These are phyloP conservation scores for Danielia reshetovae DNA, from an alignment of 805 yeast genomes.

Conservation along the genomic window DNA sequence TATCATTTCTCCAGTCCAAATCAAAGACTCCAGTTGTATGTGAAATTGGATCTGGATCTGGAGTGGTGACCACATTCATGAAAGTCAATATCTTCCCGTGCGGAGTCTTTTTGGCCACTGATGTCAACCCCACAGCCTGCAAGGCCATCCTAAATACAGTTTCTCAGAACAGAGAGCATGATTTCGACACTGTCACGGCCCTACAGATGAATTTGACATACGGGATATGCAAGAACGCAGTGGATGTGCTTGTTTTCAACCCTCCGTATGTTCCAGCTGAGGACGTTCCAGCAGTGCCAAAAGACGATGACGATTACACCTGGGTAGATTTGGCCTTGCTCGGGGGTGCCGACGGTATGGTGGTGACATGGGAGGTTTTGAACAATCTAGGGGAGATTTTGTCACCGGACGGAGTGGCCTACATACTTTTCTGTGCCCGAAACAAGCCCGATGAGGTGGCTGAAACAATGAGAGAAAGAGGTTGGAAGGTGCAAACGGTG, in stretches of 20 bases:
- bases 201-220: conserved; percentile 57
- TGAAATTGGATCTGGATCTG: conserved; percentile 92
- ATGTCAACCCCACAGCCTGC: conserved; percentile 78
- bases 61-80: conserved; percentile 78
- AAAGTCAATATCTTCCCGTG: conserved; percentile 51
- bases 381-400: conserved; percentile 50
- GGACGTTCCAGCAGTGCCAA: conserved; percentile 59
- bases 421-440: conserved; percentile 86
- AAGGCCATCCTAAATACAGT: conserved; percentile 29
- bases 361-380: conserved; percentile 65
- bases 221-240: conserved; percentile 39
- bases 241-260: conserved; percentile 81
- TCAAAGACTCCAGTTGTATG: conserved; percentile 50
- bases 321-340: conserved; percentile 90
- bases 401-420: conserved; percentile 67
- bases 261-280: conserved; percentile 97
- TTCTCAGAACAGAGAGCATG: conserved; percentile 14
- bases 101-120: conserved; percentile 64
- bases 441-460: conserved; percentile 71
- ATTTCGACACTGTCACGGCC: conserved; percentile 18
- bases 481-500: conserved; percentile 55
- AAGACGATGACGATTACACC: conserved; percentile 38
- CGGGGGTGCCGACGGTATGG: conserved; percentile 93
- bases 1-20: conserved; percentile 14
- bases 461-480: conserved; percentile 37